phyloP scores from a whole-genome alignment of 2,329 filamentous ascomycete genomes.

The Rutstroemia sp. region DNA sequence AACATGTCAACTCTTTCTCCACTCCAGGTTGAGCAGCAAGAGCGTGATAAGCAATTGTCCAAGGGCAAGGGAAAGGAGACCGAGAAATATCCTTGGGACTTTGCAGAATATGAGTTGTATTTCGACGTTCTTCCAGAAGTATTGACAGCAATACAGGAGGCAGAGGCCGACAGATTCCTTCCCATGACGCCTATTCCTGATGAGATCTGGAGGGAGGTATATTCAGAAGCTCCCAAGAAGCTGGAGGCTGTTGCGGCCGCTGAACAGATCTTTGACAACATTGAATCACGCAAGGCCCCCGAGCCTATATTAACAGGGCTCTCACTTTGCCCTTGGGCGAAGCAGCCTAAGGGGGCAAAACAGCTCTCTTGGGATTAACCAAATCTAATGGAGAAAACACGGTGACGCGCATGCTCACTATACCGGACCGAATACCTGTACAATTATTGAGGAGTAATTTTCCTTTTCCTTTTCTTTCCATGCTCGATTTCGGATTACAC shows the following conservation, averaged over 20 bases:
- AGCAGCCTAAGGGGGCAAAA: no score
- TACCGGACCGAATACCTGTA: neutral
- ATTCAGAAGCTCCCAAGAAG: neutral
- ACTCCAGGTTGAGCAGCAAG: constrained; percentile 7
- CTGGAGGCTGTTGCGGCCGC: neutral
- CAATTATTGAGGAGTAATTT: neutral
- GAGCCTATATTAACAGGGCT: no score
- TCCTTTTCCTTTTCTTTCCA: neutral
- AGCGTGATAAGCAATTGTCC: neutral
- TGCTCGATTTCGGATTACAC: neutral
- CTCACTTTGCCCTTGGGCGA: no score
- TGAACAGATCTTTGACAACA: neutral
- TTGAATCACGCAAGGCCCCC: neutral
- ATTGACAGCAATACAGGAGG: neutral
- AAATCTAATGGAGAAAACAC: no score
- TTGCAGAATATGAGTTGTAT: neutral
- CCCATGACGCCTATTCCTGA: constrained; percentile 2
- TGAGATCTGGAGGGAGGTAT: neutral
- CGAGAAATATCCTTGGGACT: neutral
- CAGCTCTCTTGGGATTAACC: no score
- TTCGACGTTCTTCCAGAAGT: neutral
- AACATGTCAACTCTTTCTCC: constrained; percentile 12
- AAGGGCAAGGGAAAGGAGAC: neutral
- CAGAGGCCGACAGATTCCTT: neutral
- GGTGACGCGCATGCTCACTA: no score